These are phyloP conservation scores for Kondoa subrosea DNA, from an alignment of 768 basidiomycete genomes.

Conservation along the genomic window DNA sequence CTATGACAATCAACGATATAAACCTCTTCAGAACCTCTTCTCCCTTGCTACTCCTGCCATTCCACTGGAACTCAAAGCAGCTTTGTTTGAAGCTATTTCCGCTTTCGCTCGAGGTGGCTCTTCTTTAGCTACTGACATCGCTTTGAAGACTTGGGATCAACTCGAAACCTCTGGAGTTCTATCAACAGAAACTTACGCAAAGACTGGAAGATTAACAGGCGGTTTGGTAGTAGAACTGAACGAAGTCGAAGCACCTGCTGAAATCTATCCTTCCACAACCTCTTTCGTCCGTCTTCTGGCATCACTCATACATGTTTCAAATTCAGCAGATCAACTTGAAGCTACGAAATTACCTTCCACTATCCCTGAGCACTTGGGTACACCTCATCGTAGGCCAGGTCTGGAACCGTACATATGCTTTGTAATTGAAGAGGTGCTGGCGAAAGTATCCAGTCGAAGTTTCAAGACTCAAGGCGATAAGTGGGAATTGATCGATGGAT, in stretches of 20 bases:
- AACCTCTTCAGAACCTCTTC: constrained; percentile 62
- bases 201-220: constrained; percentile 28
- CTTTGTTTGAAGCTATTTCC: constrained; percentile 59
- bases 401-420: constrained; percentile 69
- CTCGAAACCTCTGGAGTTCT: constrained; percentile 67
- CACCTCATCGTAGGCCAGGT: constrained; percentile 61
- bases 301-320: constrained; percentile 45
- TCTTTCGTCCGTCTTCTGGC: constrained; percentile 69
- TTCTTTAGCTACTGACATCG: constrained; percentile 37
- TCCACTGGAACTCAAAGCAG: constrained; percentile 80
- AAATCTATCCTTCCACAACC: constrained; percentile 70
- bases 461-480: constrained; percentile 57
- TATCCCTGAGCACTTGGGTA: constrained; percentile 61
- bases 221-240: constrained; percentile 77
- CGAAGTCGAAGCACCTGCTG: constrained; percentile 61
- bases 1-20: constrained; percentile 56
- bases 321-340: constrained; percentile 34
- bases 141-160: constrained; percentile 68
- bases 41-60: constrained; percentile 59
- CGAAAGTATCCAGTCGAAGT: constrained; percentile 55
- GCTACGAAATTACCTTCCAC: constrained; percentile 49
- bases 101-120: constrained; percentile 71
- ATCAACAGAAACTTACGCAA: constrained; percentile 33
- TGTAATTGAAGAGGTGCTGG: constrained; percentile 75
- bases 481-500: constrained; percentile 73